These are phyloP conservation scores for Volvox reticuliferus DNA, from an alignment of 139 green algal genomes.

Conservation along the genomic window DNA sequence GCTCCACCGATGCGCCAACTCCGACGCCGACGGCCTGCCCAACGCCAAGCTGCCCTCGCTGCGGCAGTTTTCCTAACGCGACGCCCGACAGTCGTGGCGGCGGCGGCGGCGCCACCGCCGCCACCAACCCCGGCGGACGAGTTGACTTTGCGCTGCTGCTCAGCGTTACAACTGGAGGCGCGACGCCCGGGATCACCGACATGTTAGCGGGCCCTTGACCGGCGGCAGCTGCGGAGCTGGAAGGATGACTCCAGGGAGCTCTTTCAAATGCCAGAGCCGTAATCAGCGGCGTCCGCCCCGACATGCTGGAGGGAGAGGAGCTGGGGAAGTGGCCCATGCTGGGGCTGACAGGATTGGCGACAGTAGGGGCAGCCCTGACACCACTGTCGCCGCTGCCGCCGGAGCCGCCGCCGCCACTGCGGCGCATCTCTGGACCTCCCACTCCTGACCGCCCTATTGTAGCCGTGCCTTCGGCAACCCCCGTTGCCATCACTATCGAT, in stretches of 20 bases:
- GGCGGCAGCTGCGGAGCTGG: not conserved
- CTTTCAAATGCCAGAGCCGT: not conserved
- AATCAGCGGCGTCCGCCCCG: not conserved
- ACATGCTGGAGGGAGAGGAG: not conserved
- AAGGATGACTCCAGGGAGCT: constrained; percentile 14
- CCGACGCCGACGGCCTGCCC: not conserved
- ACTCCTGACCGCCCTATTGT: too few relatives aligned
- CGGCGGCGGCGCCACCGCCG: not conserved
- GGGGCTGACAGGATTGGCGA: not conserved
- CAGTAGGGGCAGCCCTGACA: not conserved
- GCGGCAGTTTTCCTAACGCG: not conserved
- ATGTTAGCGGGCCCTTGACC: not conserved
- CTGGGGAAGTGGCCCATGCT: not conserved
- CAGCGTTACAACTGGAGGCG: not conserved
- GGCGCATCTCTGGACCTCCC: not conserved
- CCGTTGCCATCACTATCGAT: not conserved
- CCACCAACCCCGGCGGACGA: not conserved
- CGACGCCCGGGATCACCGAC: not conserved
- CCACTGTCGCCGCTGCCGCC: too few relatives aligned
- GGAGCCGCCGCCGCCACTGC: not conserved
- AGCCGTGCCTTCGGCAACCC: not conserved
- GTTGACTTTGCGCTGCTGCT: not conserved
- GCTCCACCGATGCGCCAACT: not conserved
- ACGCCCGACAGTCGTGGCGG: not conserved
- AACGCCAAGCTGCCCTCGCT: not conserved